These are phyloP conservation scores for Xylariaceae sp. DNA, from an alignment of 2,329 filamentous ascomycete species.

Conservation along the genomic window DNA sequence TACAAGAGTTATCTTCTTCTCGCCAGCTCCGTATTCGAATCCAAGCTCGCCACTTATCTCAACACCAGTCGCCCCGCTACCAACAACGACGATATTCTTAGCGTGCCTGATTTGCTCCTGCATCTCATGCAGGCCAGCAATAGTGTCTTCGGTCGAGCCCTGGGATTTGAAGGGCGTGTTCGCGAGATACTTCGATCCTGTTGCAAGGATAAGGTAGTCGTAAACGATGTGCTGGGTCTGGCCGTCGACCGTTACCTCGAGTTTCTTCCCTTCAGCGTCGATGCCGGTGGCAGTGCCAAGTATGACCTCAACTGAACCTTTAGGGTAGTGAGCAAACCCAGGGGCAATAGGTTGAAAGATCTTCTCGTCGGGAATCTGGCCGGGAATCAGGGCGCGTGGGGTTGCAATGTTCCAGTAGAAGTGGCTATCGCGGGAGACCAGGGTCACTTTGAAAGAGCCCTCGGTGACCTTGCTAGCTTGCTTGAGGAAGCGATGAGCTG, in stretches of 20 bases:
- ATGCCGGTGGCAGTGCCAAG: slow-evolving; percentile 7
- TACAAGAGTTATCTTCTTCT: slow-evolving; percentile 20
- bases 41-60: slow-evolving; percentile 32
- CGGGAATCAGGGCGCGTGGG: slow-evolving; percentile 14
- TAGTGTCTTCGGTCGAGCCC: slow-evolving; percentile 15
- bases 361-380: slow-evolving; percentile 17
- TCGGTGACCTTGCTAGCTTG: slow-evolving; percentile 10
- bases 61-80: slow-evolving; percentile 32
- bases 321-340: slow-evolving; percentile 15
- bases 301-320: slow-evolving; percentile 13
- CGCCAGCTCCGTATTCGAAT: slow-evolving; percentile 23
- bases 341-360: slow-evolving; percentile 16
- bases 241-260: slow-evolving; percentile 1
- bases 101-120: slow-evolving; percentile 19
- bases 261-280: slow-evolving; percentile 21
- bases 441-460: slow-evolving; percentile 37
- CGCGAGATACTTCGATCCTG: slow-evolving; percentile 12
- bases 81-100: slow-evolving; percentile 29
- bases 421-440: slow-evolving; percentile 20
- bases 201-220: slow-evolving; percentile 22
- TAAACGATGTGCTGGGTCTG: slow-evolving; percentile 13
- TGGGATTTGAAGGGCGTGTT: slow-evolving; percentile 19
- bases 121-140: slow-evolving; percentile 16
- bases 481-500: slow-evolving; percentile 31
- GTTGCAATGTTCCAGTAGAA: slow-evolving; percentile 23